phyloP scores from a whole-genome alignment of 345 rosid genomes.

The Reutealis trisperma region DNA sequence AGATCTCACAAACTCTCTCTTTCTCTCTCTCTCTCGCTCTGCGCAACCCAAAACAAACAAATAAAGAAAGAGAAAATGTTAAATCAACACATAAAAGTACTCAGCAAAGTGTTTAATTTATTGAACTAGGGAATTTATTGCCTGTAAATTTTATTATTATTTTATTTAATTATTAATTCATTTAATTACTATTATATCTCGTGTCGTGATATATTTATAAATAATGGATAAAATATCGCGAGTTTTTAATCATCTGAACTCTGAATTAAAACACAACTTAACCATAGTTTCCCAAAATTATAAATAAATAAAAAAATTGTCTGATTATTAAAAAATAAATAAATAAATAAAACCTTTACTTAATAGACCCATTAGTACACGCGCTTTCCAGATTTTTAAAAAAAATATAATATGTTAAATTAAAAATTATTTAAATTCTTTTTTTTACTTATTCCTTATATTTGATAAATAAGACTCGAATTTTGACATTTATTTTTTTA shows the following conservation, averaged over 20 bases:
- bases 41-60: slow-evolving; percentile 42
- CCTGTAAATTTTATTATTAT: not conserved
- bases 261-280: not conserved
- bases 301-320: not conserved
- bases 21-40: slow-evolving; percentile 10
- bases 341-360: not conserved
- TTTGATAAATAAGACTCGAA: too few species aligned
- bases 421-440: too few species aligned
- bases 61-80: slow-evolving; percentile 24
- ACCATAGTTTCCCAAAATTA: not conserved
- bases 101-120: slow-evolving; percentile 7
- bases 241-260: not conserved
- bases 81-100: not conserved
- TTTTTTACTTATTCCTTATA: too few species aligned
- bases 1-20: slow-evolving; percentile 22
- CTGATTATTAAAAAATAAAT: not conserved
- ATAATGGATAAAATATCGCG: slow-evolving; percentile 20
- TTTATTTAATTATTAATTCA: too few species aligned
- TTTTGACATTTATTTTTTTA: too few species aligned
- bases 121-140: slow-evolving; percentile 11
- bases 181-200: not conserved
- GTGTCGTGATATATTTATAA: not conserved
- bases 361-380: not conserved
- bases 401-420: too few species aligned
- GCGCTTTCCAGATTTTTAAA: too few species aligned